Conservation (phyloP, 1,284 basidiomycete genomes). For the Vanrija pseudolonga region DNA sequence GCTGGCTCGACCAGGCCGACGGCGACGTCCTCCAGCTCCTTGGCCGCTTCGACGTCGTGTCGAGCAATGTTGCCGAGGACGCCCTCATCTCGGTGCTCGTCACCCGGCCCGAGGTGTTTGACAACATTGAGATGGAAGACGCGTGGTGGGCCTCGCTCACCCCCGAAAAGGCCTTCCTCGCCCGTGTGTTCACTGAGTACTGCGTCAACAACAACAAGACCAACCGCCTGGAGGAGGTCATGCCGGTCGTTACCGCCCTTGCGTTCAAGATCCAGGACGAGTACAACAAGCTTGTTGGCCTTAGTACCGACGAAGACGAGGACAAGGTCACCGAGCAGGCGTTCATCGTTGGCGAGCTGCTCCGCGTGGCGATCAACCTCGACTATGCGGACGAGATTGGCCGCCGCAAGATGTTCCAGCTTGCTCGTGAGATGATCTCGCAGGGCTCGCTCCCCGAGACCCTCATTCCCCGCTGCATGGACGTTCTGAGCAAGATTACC, state of each 20-base stretch:
- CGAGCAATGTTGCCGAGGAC: constrained; percentile 61
- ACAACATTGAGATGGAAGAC: constrained; percentile 71
- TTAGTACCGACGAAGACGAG: constrained; percentile 52
- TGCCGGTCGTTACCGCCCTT: constrained; percentile 86
- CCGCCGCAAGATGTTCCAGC: constrained; percentile 81
- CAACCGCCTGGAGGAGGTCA: constrained; percentile 63
- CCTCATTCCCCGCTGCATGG: constrained; percentile 76
- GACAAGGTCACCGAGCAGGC: constrained; percentile 54
- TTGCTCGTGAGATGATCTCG: constrained; percentile 83
- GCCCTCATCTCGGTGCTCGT: constrained; percentile 65
- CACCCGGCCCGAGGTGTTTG: constrained; percentile 59
- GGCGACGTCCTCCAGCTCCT: constrained; percentile 60
- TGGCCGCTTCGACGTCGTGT: constrained; percentile 60
- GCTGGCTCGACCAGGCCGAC: constrained; percentile 65
- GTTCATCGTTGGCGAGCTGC: constrained; percentile 75
- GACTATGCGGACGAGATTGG: constrained; percentile 97
- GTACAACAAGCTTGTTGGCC: constrained; percentile 65
- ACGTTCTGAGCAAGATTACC: constrained; percentile 79
- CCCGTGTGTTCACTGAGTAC: constrained; percentile 78
- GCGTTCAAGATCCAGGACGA: constrained; percentile 79
- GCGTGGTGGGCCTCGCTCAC: constrained; percentile 66
- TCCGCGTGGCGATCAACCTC: constrained; percentile 74
- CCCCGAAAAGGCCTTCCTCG: constrained; percentile 78
- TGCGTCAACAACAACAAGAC: constrained; percentile 66
- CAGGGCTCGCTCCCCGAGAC: constrained; percentile 73